Evolutionary conservation across 208 protist species (phyloP).

Genomic region (Crithidia mellificae): DNA sequence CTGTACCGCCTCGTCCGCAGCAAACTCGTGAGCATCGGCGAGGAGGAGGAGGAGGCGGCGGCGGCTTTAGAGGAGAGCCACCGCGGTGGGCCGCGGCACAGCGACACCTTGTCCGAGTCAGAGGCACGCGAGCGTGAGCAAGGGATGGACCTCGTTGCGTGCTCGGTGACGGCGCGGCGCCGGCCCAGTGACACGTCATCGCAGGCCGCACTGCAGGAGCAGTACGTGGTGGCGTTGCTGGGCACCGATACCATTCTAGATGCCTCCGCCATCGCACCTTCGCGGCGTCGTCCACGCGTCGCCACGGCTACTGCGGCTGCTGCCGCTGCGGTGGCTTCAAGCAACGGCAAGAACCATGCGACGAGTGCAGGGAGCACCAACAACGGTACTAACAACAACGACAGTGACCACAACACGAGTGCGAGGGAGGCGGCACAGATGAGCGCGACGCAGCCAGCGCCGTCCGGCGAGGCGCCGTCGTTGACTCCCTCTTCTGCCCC

Average conservation of each 20-base stretch:
- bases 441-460: not conserved
- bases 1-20: slow-evolving; percentile 25
- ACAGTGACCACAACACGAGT: not conserved
- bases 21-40: slow-evolving; percentile 19
- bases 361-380: too few species aligned
- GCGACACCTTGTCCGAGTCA: slow-evolving; percentile 3
- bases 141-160: slow-evolving; percentile 10
- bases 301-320: not conserved
- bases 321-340: not conserved
- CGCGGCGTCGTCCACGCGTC: not conserved
- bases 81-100: not conserved
- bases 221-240: slow-evolving; percentile 26
- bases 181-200: not conserved
- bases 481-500: not conserved
- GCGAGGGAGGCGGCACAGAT: not conserved
- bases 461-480: not conserved
- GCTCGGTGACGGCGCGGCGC: slow-evolving; percentile 15
- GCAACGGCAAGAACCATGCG: not conserved
- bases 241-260: slow-evolving; percentile 19
- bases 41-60: slow-evolving; percentile 14
- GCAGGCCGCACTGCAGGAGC: slow-evolving; percentile 21
- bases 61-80: not conserved
- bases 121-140: slow-evolving; percentile 17
- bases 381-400: too few species aligned
- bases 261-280: slow-evolving; percentile 3